Evolutionary conservation across 2,329 filamentous ascomycete genomes (phyloP), one percentile per base, ranked within the genome.

Genomic region (Volutella citrinella): DNA sequence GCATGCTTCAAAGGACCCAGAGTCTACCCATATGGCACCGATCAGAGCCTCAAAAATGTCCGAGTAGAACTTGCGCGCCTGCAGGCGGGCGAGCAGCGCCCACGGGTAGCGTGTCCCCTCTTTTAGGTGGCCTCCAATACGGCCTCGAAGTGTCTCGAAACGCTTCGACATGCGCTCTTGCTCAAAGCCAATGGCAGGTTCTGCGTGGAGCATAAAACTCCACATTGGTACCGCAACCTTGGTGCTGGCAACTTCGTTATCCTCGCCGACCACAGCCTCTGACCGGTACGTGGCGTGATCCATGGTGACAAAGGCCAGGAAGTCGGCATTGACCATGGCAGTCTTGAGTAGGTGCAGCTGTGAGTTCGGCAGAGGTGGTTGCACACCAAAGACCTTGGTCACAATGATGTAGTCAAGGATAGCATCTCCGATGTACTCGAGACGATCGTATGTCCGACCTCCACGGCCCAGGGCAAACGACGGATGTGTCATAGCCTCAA

Each of bases 351-450:
- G 65, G 48, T 95, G 88, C 78, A 97, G 87, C n/a, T 75, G 64
- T 4, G 69, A 54, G 30, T 75, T 66, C 0, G 61, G 36, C 1
- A 78, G 53, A 4, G 70, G 63, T 0, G 64, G 62, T 3, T 55
- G 45, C 10, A 58, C 45, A 4, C 55, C 51, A 56, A 77, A 84
- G 6, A 91, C 63, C n/a, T 64, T 69, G 1, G 64, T 67, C 7
- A 87, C 79, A 30, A 96, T 67, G 35, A 95, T 67, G 48, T 80
- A 75, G 59, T 97, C 91, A 0, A 97, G 76, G 4, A 96, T 69
- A 0, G 88, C 78, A 49, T 97, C 91, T 2, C 91, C 91, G 0
- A 96, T 66, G 51, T 93, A 95, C 54, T 96, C 91, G 2, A 96
- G 73, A 0, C 89, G 77, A 46, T 96, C 85, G 10, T 79, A 72